Conservation (phyloP, 345 rosid genomes). For the Hypericum perforatum region DNA sequence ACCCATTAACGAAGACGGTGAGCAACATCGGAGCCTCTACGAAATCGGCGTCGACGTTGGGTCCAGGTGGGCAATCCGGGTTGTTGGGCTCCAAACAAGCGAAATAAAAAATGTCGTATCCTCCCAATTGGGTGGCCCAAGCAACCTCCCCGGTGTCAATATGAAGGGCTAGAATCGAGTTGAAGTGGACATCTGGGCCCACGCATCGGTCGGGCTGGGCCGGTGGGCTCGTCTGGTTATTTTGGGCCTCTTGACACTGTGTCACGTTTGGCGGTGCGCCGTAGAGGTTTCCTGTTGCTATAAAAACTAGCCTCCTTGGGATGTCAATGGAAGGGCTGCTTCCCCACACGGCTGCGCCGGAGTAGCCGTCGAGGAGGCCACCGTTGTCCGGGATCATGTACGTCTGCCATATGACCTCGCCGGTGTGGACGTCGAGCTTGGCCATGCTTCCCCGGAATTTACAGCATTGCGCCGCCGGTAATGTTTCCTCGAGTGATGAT, state of each 20-base stretch:
- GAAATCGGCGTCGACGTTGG: constrained; percentile 46
- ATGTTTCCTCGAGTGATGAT: constrained; percentile 27
- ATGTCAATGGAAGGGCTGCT: constrained; percentile 41
- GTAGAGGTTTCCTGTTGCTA: constrained; percentile 36
- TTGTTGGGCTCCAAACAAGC: constrained; percentile 32
- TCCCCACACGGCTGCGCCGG: constrained; percentile 40
- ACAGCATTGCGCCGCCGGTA: constrained; percentile 27
- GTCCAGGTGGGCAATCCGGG: constrained; percentile 42
- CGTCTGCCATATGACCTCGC: constrained; percentile 20
- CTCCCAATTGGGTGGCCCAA: constrained; percentile 34
- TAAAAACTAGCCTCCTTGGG: constrained; percentile 24
- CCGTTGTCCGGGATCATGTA: constrained; percentile 36
- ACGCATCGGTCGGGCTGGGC: constrained; percentile 30
- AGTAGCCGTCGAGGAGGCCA: constrained; percentile 28
- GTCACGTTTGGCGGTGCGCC: constrained; percentile 25
- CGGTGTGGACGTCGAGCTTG: constrained; percentile 14
- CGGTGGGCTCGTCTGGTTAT: constrained; percentile 29
- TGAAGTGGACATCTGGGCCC: constrained; percentile 22
- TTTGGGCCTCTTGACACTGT: constrained; percentile 30
- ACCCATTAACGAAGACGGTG: constrained; percentile 9
- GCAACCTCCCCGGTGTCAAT: constrained; percentile 22
- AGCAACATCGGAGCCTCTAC: constrained; percentile 38
- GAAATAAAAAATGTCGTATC: constrained; percentile 33
- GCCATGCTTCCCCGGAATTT: constrained; percentile 34
- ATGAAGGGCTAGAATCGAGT: constrained; percentile 27